Evolutionary conservation across 768 basidiomycete genomes (phyloP).

Genomic region (Mycena metata): DNA sequence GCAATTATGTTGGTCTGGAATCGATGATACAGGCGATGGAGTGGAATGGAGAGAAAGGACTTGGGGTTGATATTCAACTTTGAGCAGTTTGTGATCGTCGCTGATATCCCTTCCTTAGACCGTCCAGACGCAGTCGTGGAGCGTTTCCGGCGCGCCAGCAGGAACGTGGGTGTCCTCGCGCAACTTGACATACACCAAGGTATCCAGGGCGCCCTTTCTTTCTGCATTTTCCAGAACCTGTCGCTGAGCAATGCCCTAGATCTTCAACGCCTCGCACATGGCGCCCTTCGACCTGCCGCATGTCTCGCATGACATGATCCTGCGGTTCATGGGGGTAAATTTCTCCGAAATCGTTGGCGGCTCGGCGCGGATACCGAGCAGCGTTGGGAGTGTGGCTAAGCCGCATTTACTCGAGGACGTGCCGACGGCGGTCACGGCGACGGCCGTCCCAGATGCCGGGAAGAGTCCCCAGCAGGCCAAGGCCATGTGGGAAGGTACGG

Average conservation of each 20-base stretch:
- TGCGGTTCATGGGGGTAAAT: conserved; percentile 96
- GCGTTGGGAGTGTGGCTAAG: conserved; percentile 80
- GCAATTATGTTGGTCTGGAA: conserved; percentile 95
- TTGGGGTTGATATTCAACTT: conserved; percentile 73
- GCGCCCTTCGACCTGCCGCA: conserved; percentile 90
- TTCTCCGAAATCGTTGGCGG: conserved; percentile 85
- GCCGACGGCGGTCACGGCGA: conserved; percentile 50
- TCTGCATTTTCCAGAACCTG: too few relatives aligned
- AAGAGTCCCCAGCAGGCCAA: conserved; percentile 84
- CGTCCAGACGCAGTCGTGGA: conserved; percentile 81
- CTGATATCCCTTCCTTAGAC: too few relatives aligned
- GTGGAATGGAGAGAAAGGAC: conserved; percentile 89
- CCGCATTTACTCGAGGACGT: conserved; percentile 68
- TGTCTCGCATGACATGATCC: conserved; percentile 96
- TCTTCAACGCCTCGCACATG: conserved; percentile 97
- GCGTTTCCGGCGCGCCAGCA: conserved; percentile 78
- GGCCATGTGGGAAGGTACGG: conserved; percentile 91
- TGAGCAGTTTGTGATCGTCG: not conserved
- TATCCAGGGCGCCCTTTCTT: conserved; percentile 47
- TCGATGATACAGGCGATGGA: conserved; percentile 83
- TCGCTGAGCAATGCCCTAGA: conserved; percentile 60
- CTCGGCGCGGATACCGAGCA: conserved; percentile 84
- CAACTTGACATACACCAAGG: conserved; percentile 95
- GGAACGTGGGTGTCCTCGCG: conserved; percentile 93
- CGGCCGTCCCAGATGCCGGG: conserved; percentile 54